Conservation (phyloP, 1,284 basidiomycete species). For the Apiotrichum laibachii region DNA sequence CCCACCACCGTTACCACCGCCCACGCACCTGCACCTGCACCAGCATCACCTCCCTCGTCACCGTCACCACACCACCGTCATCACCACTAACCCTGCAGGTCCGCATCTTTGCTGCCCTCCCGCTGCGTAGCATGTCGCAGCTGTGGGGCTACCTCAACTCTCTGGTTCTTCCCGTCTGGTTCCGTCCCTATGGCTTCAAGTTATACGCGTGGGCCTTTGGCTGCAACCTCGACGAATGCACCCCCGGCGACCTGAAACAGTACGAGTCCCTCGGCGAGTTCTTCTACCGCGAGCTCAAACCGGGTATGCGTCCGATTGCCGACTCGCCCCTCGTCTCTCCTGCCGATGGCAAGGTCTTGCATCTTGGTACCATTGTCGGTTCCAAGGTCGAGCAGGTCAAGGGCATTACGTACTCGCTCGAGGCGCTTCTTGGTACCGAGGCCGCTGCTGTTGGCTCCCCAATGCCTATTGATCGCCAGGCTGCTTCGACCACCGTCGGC, state of each 20-base stretch:
- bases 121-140: slow-evolving; percentile 87
- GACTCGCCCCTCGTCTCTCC: slow-evolving; percentile 80
- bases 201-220: slow-evolving; percentile 85
- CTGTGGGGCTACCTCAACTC: slow-evolving; percentile 95
- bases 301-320: slow-evolving; percentile 76
- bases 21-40: background rate
- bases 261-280: slow-evolving; percentile 89
- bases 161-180: slow-evolving; percentile 88
- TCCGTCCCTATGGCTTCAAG: slow-evolving; percentile 81
- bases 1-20: too few species aligned
- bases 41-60: background rate
- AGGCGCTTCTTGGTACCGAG: slow-evolving; percentile 76
- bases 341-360: slow-evolving; percentile 87
- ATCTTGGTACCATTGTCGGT: slow-evolving; percentile 84
- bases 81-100: slow-evolving; percentile 59
- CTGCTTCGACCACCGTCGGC: slow-evolving; percentile 49
- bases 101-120: slow-evolving; percentile 91
- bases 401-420: slow-evolving; percentile 92
- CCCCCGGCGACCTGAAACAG: slow-evolving; percentile 68
- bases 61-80: too few species aligned
- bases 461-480: slow-evolving; percentile 23
- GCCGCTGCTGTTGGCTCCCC: slow-evolving; percentile 24
- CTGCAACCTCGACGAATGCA: slow-evolving; percentile 90
- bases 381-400: slow-evolving; percentile 92
- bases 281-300: slow-evolving; percentile 86